These are phyloP conservation scores for Nakaseomyces uthaithaninus DNA, from an alignment of 1,139 yeast genomes.

Conservation along the genomic window DNA sequence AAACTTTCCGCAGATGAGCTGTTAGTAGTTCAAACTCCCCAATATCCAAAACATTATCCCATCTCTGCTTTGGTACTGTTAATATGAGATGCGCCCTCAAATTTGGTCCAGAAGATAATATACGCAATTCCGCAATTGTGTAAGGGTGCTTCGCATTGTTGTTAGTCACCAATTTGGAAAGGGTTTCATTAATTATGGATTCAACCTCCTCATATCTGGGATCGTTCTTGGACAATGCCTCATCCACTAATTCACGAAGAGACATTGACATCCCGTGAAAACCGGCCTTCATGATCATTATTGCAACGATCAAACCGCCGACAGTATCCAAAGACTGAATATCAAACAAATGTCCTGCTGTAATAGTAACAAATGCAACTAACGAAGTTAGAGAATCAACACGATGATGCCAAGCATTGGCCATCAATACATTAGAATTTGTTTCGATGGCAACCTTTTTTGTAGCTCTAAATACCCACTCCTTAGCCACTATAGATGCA, in stretches of 20 bases:
- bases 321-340: slow-evolving; percentile 82
- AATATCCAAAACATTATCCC: slow-evolving; percentile 39
- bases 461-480: slow-evolving; percentile 79
- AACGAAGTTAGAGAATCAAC: slow-evolving; percentile 87
- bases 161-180: slow-evolving; percentile 32
- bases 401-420: slow-evolving; percentile 98
- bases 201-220: slow-evolving; percentile 37
- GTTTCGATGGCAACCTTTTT: slow-evolving; percentile 66
- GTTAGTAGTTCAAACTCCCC: slow-evolving; percentile 42
- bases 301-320: slow-evolving; percentile 82
- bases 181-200: slow-evolving; percentile 32
- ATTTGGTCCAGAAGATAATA: slow-evolving; percentile 70
- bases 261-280: slow-evolving; percentile 62
- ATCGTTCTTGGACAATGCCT: slow-evolving; percentile 37
- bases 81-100: slow-evolving; percentile 36
- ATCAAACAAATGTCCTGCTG: slow-evolving; percentile 71
- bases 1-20: slow-evolving; percentile 27
- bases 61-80: slow-evolving; percentile 37
- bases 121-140: slow-evolving; percentile 42
- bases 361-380: slow-evolving; percentile 84
- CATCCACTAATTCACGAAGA: slow-evolving; percentile 67
- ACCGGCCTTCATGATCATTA: slow-evolving; percentile 77
- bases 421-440: slow-evolving; percentile 81
- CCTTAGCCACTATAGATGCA: slow-evolving; percentile 78
- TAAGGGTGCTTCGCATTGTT: slow-evolving; percentile 35